phyloP scores from a whole-genome alignment of 148 eudicot species.

The Silene conica region DNA sequence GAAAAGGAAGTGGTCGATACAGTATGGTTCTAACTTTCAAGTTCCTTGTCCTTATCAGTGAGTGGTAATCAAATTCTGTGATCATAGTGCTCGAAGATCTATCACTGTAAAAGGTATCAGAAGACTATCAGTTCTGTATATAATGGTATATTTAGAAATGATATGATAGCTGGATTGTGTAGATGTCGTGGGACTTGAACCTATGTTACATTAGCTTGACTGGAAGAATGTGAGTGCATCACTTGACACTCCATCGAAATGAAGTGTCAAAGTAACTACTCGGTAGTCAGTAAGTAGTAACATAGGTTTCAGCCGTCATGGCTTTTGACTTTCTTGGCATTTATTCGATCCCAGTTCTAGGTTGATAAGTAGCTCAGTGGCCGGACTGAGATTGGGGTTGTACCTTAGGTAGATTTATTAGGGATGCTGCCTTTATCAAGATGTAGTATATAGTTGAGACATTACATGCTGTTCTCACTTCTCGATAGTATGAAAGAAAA shows the following conservation, averaged over 20 bases:
- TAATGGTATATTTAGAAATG: background rate
- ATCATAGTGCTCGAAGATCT: background rate
- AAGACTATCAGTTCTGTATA: background rate
- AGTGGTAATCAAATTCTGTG: background rate
- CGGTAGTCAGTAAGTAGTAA: constrained; percentile 7
- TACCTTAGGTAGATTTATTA: background rate
- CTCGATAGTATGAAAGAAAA: no score
- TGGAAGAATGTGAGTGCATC: background rate
- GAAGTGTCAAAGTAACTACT: background rate
- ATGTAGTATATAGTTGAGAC: no score
- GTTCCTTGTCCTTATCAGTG: background rate
- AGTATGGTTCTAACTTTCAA: background rate
- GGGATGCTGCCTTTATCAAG: background rate
- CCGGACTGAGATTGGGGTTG: background rate
- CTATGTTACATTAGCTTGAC: background rate
- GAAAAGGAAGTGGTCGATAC: no score
- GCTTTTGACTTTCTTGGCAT: background rate
- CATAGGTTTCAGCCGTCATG: background rate
- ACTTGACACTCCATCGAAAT: background rate
- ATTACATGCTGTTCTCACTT: no score
- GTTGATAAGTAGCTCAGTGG: background rate
- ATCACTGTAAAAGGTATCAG: background rate
- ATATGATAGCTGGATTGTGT: background rate
- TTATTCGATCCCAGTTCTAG: background rate
- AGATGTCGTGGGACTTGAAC: background rate